Percentiles rank a stretch among this genome's conserved stretches.
Conservation (phyloP, 192 early-diverging fungal species). For the Funneliformis geosporum region DNA sequence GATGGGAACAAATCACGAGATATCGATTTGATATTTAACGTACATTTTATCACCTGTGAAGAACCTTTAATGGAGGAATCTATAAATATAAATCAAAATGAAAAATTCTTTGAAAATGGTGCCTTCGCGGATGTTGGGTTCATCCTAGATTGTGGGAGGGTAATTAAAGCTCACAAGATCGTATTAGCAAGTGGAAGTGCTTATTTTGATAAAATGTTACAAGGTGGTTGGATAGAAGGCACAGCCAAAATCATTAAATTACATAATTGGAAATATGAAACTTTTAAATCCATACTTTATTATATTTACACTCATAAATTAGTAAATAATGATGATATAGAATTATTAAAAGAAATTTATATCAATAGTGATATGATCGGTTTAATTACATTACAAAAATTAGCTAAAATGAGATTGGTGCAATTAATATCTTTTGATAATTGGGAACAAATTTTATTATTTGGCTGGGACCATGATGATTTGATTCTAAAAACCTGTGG, state of each 20-base stretch:
- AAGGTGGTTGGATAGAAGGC: conserved; percentile 14
- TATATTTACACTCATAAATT: conserved; percentile 8
- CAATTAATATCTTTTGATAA: neutral
- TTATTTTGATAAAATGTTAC: conserved; percentile 20
- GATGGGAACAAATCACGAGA: neutral
- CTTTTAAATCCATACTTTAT: conserved; percentile 7
- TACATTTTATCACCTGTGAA: neutral
- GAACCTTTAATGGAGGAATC: neutral
- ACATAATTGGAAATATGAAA: neutral
- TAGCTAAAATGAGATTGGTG: neutral
- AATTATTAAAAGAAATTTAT: conserved; percentile 14
- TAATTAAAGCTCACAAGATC: neutral
- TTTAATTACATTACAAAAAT: neutral
- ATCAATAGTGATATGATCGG: conserved; percentile 1
- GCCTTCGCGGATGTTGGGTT: neutral
- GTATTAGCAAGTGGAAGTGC: neutral
- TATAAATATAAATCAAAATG: neutral
- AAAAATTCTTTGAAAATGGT: conserved; percentile 1
- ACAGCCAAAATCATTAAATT: neutral
- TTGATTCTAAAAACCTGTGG: neutral
- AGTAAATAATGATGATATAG: neutral
- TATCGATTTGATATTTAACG: neutral
- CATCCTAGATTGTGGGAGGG: neutral
- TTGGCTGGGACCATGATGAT: conserved; percentile 10
- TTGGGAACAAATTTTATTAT: conserved; percentile 17